phyloP scores from a whole-genome alignment of 306 rosid genomes.

The Prunus armeniaca region DNA sequence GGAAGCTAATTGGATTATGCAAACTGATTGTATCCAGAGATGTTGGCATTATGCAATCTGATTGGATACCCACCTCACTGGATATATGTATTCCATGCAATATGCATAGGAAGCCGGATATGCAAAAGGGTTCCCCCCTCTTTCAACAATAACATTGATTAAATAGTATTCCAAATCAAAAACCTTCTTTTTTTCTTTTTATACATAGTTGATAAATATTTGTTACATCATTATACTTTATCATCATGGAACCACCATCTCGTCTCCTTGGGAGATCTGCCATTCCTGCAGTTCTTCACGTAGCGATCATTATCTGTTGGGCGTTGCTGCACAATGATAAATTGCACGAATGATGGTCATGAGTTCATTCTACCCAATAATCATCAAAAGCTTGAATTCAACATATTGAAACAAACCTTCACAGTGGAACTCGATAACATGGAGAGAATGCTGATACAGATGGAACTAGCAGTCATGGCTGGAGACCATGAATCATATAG shows the following conservation, averaged over 20 bases:
- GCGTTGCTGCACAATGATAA: slow-evolving; percentile 32
- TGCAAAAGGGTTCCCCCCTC: background rate
- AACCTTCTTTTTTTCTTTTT: background rate
- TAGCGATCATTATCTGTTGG: slow-evolving; percentile 39
- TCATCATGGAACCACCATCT: slow-evolving; percentile 50
- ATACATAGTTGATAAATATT: background rate
- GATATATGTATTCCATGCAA: background rate
- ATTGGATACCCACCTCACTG: background rate
- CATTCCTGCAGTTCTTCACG: slow-evolving; percentile 39
- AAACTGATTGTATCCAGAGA: background rate
- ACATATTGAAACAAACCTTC: slow-evolving; percentile 26
- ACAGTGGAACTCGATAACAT: slow-evolving; percentile 43
- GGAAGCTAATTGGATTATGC: background rate
- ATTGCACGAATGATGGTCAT: background rate
- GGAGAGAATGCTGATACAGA: slow-evolving; percentile 43
- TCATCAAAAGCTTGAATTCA: background rate
- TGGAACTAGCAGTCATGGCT: slow-evolving; percentile 39
- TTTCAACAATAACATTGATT: background rate
- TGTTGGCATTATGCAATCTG: background rate
- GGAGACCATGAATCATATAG: slow-evolving; percentile 50
- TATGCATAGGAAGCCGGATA: background rate
- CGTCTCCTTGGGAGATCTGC: slow-evolving; percentile 45
- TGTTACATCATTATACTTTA: slow-evolving; percentile 18
- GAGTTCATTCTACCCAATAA: background rate
- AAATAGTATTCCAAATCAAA: slow-evolving; percentile 6